A percentile compares a stretch with the other conserved stretches of the same genome.
phyloP scores from a whole-genome alignment of 192 early-diverging fungal species.

The Coemansia sp. region DNA sequence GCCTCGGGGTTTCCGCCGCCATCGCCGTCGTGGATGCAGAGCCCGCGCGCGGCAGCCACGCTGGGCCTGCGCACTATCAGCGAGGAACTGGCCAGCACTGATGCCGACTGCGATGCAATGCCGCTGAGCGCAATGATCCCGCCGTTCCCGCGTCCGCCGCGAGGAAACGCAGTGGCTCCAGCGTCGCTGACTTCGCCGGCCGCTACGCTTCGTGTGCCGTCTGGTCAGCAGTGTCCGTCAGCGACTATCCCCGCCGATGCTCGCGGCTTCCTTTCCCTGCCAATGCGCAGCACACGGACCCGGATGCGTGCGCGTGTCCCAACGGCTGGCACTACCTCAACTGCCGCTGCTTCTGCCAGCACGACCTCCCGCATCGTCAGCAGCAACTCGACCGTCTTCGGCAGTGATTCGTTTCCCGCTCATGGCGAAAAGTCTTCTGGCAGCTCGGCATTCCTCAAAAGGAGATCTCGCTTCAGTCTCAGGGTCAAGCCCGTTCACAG shows the following conservation, averaged over 20 bases:
- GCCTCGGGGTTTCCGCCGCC: neutral
- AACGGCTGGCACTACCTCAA: neutral
- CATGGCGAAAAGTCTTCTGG: neutral
- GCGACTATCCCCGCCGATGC: neutral
- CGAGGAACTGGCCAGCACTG: constrained; percentile 4
- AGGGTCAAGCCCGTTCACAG: neutral
- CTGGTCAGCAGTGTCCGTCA: neutral
- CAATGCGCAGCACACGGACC: constrained; percentile 18
- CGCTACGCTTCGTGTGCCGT: neutral
- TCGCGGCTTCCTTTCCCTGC: constrained; percentile 12
- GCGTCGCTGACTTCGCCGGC: constrained; percentile 1
- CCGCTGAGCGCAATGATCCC: neutral
- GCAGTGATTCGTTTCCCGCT: neutral
- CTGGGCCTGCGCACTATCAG: constrained; percentile 2
- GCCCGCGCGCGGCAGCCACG: neutral
- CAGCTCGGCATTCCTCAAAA: neutral
- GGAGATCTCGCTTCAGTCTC: neutral
- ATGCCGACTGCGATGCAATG: neutral
- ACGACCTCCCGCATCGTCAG: constrained; percentile 13
- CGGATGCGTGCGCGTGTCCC: neutral
- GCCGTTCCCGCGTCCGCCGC: neutral
- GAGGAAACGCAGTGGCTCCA: neutral
- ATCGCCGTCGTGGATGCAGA: constrained; percentile 2
- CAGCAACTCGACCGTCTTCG: constrained; percentile 17
- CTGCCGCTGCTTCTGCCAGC: too few species aligned